Base-by-base conservation (phyloP, 2,329 filamentous ascomycete species). In the Sporothrix phasma region DNA sequence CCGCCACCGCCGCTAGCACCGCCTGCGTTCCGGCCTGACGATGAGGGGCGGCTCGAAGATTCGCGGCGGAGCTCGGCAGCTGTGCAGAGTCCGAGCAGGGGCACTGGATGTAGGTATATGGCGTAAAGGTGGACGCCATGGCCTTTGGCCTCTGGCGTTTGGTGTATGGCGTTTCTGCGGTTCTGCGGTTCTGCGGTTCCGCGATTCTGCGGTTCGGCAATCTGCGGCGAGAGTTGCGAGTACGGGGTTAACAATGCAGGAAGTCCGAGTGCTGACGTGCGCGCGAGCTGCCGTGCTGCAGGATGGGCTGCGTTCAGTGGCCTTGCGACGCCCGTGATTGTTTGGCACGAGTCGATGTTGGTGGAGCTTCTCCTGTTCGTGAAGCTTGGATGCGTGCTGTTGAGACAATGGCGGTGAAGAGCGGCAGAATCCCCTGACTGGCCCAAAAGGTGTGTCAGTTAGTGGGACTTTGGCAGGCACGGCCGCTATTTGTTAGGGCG, bases 101-200 rank as follows among this genome's bases (percentile, higher is more conserved):
- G 70, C 85, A 88, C 73, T 86, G 85, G 31, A 88, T 84, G 73
- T 84, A 88, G 62, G 83, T 85, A 76, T 88, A 88, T 1, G 84
- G 84, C 58, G 77, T 80, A 68, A 82, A 77, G 62, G 76, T 74
- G 2, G 62, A 17, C 64, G 80, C 73, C 82, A 84, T 84, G 17
- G 64, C 51, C 29, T 37, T 22, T n/a, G n/a, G n/a, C n/a, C n/a
- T n/a, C n/a, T n/a, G n/a, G n/a, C n/a, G n/a, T n/a, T n/a, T n/a
- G n/a, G n/a, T n/a, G n/a, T n/a, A n/a, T n/a, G n/a, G n/a, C n/a
- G n/a, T n/a, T n/a, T n/a, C n/a, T n/a, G n/a, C n/a, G n/a, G n/a
- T n/a, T n/a, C n/a, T n/a, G n/a, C n/a, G n/a, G n/a, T n/a, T n/a
- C n/a, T n/a, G n/a, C n/a, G n/a, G n/a, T n/a, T n/a, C n/a, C n/a